Evolutionary conservation across 306 rosid species (phyloP).

Genomic region (Oxytropis ochrocephala): DNA sequence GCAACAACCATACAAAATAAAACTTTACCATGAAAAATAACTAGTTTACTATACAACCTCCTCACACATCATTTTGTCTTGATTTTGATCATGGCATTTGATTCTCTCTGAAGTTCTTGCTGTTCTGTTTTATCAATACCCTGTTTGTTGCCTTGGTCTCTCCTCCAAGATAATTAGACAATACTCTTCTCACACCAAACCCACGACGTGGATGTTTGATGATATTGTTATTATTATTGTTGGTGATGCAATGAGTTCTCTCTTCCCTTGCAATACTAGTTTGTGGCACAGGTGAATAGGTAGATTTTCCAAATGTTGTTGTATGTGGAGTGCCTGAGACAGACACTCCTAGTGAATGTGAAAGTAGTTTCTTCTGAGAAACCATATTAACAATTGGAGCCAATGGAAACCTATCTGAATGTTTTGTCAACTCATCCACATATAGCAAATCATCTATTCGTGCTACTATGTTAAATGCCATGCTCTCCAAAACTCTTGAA

Average conservation of each 20-base stretch:
- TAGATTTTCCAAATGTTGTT: conserved; percentile 25
- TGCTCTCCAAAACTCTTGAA: conserved; percentile 91
- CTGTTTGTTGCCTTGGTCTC: conserved; percentile 52
- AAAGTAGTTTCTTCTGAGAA: conserved; percentile 38
- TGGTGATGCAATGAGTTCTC: conserved; percentile 57
- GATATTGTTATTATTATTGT: conserved; percentile 6
- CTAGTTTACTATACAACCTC: neutral
- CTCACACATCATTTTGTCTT: conserved; percentile 12
- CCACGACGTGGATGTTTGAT: conserved; percentile 62
- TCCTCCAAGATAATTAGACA: conserved; percentile 86
- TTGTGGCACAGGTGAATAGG: conserved; percentile 48
- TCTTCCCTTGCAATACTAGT: conserved; percentile 71
- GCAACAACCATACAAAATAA: neutral
- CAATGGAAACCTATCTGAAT: conserved; percentile 61
- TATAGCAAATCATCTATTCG: conserved; percentile 84
- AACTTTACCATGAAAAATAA: neutral
- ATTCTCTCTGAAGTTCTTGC: conserved; percentile 1
- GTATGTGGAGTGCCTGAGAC: conserved; percentile 31
- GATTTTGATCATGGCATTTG: conserved; percentile 9
- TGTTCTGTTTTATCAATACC: conserved; percentile 12
- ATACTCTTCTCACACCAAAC: conserved; percentile 69
- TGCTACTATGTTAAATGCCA: conserved; percentile 82
- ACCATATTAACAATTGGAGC: conserved; percentile 50
- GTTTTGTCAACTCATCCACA: conserved; percentile 75
- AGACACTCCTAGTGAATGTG: conserved; percentile 42